Percentiles rank a stretch among this genome's conserved stretches.
Evolutionary conservation across 768 basidiomycete species (phyloP).

Genomic region (Naganishia onofrii): DNA sequence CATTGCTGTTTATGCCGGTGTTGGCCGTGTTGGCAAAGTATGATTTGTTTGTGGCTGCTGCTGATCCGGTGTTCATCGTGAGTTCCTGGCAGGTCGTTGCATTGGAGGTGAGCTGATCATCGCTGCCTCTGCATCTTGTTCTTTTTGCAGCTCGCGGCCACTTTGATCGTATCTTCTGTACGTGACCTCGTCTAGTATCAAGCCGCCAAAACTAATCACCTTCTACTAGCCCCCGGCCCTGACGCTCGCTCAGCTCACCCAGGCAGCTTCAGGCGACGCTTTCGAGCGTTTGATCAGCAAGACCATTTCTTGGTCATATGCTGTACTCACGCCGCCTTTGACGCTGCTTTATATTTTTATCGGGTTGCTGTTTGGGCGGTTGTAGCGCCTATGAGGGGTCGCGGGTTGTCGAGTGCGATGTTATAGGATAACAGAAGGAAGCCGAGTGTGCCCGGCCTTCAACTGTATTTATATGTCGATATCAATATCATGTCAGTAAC

Average conservation of each 20-base stretch:
- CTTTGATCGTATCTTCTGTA: constrained; percentile 69
- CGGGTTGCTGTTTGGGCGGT: constrained; percentile 58
- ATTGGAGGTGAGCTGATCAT: no score
- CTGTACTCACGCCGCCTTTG: constrained; percentile 74
- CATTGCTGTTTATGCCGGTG: constrained; percentile 71
- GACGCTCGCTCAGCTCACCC: constrained; percentile 75
- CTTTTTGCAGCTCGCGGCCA: constrained; percentile 61
- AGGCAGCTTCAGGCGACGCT: constrained; percentile 76
- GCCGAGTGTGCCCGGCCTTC: no score
- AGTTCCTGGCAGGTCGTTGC: no score
- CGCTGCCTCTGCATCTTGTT: neutral
- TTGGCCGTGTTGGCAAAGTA: constrained; percentile 63
- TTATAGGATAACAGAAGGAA: no score
- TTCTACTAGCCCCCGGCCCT: constrained; percentile 72
- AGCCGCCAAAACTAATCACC: neutral
- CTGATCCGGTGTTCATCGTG: constrained; percentile 62
- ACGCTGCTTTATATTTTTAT: constrained; percentile 57
- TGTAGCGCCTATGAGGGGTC: no score
- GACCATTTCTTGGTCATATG: constrained; percentile 92
- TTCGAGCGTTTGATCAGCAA: constrained; percentile 87
- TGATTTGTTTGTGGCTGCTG: constrained; percentile 52
- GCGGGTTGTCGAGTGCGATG: no score
- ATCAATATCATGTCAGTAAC: no score
- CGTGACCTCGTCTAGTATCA: constrained; percentile 28
- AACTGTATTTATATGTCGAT: no score